Evolutionary conservation across 768 basidiomycete genomes (phyloP).

Genomic region (Boletus edulis): DNA sequence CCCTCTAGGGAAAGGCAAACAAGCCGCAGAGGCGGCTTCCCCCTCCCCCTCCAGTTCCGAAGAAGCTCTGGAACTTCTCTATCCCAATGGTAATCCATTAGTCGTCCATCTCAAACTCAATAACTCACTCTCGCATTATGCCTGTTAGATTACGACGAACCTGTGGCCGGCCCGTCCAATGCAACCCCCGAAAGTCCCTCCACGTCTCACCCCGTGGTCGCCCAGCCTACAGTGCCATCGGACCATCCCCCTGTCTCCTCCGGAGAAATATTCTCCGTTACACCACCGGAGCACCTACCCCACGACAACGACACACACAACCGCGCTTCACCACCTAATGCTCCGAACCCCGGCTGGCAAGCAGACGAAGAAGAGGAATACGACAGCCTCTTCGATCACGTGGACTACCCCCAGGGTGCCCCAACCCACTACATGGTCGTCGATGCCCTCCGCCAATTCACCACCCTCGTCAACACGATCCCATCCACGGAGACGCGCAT

Average conservation of each 20-base stretch:
- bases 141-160: slow-evolving; percentile 7
- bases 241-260: not conserved
- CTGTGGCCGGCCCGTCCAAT: not conserved
- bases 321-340: not conserved
- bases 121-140: not conserved
- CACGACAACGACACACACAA: not conserved
- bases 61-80: slow-evolving; percentile 11
- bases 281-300: not conserved
- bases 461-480: slow-evolving; percentile 19
- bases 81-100: slow-evolving; percentile 3
- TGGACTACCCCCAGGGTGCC: slow-evolving; percentile 8
- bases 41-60: slow-evolving; percentile 5
- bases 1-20: slow-evolving; percentile 5
- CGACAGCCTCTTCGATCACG: not conserved
- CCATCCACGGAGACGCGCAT: slow-evolving; percentile 20
- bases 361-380: slow-evolving; percentile 1
- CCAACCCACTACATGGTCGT: slow-evolving; percentile 25
- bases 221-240: not conserved
- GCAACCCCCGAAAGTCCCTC: not conserved
- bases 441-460: slow-evolving; percentile 29
- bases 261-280: not conserved
- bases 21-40: not conserved
- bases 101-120: not conserved
- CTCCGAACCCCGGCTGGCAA: not conserved
- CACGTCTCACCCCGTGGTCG: not conserved